phyloP scores from a whole-genome alignment of 345 rosid genomes.

The Salix exigua region DNA sequence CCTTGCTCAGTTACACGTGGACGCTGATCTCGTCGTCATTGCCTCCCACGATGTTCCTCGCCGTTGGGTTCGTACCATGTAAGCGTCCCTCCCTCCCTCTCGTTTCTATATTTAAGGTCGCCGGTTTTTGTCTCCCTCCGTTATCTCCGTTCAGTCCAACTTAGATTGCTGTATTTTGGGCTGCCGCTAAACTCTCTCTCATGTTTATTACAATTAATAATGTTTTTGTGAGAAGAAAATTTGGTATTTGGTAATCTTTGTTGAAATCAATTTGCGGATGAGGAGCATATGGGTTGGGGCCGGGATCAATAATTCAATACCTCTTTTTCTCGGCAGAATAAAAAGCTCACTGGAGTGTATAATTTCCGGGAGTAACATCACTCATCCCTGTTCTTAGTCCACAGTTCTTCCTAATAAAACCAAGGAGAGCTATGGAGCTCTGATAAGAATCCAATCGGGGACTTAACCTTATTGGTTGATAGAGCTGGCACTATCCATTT shows the following conservation, averaged over 20 bases:
- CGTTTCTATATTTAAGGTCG: neutral
- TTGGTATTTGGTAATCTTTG: neutral
- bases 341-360: neutral
- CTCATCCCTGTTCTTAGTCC: neutral
- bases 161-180: neutral
- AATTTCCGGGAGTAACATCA: neutral
- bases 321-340: neutral
- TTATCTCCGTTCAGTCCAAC: neutral
- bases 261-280: neutral
- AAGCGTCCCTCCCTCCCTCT: slow-evolving; percentile 26
- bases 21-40: slow-evolving; percentile 92
- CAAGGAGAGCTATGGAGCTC: neutral
- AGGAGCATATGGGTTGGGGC: neutral
- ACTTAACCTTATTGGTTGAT: neutral
- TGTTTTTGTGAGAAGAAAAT: neutral
- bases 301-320: neutral
- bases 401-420: neutral
- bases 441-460: neutral
- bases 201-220: neutral
- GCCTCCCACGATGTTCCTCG: slow-evolving; percentile 91
- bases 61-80: slow-evolving; percentile 73
- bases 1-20: slow-evolving; percentile 50
- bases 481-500: neutral
- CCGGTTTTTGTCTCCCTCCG: neutral
- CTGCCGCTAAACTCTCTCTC: neutral